Base-by-base conservation (phyloP, 2,329 filamentous ascomycete species). In the Cladobotryum mycophilum region DNA sequence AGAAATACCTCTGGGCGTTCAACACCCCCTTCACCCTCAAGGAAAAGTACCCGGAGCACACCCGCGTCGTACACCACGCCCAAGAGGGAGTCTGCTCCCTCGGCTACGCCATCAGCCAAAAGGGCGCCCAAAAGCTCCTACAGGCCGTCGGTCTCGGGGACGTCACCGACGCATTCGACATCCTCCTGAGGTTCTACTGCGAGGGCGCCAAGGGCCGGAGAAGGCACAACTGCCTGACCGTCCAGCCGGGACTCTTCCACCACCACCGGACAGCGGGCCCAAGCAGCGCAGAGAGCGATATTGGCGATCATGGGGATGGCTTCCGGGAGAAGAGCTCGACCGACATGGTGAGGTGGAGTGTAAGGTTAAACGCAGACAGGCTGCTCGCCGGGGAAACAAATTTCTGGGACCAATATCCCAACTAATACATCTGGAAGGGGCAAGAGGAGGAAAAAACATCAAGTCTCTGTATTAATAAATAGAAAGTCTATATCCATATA, bases 171-270 rank as follows among this genome's bases (percentile, higher is more conserved):
- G 60, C 68, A 0, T 71, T 67, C 52, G 76, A 78, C 53, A 62
- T 74, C 25, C 67, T 72, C 53, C 56, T 78, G 45, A 60, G 70
- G 14, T 69, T 71, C 45, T 72, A 74, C 62, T 77, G 75, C 55
- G 69, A 71, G 25, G 70, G 70, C 8, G 33, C 18, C 1, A 58
- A 64, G 9, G 61, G 63, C 1, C 61, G 66, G 46, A 56, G 61
- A 47, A 54, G 68, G 52, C 63, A 69, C 48, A 67, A 62, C 45
- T 69, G 74, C 60, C 30, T 76, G 54, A 64, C 69, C 0, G 61
- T 66, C 1, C 64, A 67, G 54, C 74, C 72, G 0, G 62, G 66
- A 37, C 58, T 78, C 4, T 73, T 78, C 56, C 67, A 73, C 25
- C 70, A 74, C 12, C 73, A 76, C 53, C 65, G 70, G 3, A 60